phyloP scores from a whole-genome alignment of 371 early-diverging fungal species.

The Mortierella sp. region DNA sequence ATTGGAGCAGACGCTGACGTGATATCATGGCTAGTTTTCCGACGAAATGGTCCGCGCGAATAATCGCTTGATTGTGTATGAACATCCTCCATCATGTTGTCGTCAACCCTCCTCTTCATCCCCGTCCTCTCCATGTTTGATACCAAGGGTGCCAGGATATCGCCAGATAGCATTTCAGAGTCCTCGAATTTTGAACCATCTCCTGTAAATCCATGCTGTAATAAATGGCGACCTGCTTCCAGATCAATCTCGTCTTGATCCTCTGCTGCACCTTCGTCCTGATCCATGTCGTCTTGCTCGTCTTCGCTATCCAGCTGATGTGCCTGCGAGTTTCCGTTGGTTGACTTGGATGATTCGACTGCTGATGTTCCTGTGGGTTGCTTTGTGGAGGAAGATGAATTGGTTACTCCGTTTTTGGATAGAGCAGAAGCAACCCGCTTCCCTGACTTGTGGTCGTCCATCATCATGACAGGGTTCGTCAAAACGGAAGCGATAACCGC shows the following conservation, averaged over 20 bases:
- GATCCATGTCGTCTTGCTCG: conserved; percentile 35
- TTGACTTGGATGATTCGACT: conserved; percentile 5
- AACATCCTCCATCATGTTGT: conserved; percentile 37
- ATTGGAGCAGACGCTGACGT: background rate
- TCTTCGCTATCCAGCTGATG: conserved; percentile 29
- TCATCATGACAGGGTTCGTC: conserved; percentile 94
- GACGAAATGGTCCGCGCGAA: conserved; percentile 43
- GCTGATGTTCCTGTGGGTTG: background rate
- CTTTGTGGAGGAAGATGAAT: conserved; percentile 21
- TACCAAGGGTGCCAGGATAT: conserved; percentile 25
- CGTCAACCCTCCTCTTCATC: conserved; percentile 40
- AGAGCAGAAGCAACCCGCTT: conserved; percentile 58
- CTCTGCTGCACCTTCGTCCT: conserved; percentile 37
- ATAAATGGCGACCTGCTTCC: conserved; percentile 39
- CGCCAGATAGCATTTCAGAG: conserved; percentile 31
- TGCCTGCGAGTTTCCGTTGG: background rate
- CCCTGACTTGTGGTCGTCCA: conserved; percentile 95
- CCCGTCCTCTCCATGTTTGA: conserved; percentile 24
- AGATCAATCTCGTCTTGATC: conserved; percentile 40
- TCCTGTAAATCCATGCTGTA: conserved; percentile 9
- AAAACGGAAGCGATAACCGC: conserved; percentile 80
- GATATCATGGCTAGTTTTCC: conserved; percentile 52
- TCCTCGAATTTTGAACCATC: conserved; percentile 17
- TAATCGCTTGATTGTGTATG: conserved; percentile 28
- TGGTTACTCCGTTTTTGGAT: conserved; percentile 19